A percentile compares a stretch with the other conserved stretches of the same genome.
phyloP scores from a whole-genome alignment of 176 grass and related monocot genomes.

The Aegilops sharonensis region DNA sequence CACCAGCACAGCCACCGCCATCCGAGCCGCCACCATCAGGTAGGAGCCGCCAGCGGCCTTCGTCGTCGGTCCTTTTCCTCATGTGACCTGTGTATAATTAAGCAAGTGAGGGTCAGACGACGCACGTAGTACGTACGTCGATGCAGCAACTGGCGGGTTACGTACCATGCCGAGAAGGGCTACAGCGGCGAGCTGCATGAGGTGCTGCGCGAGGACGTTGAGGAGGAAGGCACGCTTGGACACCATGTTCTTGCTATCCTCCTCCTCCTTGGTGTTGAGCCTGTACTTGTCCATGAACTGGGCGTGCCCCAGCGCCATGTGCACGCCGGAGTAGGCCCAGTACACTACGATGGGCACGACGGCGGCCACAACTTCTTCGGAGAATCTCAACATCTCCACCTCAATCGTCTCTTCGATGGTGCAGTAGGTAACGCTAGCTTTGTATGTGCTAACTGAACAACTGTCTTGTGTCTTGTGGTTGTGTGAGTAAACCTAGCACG shows the following conservation, averaged over 20 bases:
- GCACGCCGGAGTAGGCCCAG: constrained; percentile 46
- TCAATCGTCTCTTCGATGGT: no score
- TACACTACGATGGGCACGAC: constrained; percentile 43
- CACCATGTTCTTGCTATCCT: constrained; percentile 29
- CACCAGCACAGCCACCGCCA: constrained; percentile 17
- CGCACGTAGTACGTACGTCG: no score
- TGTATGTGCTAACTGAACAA: no score
- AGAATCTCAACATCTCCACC: neutral
- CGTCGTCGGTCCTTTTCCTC: neutral
- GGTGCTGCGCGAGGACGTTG: constrained; percentile 45
- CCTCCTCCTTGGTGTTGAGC: constrained; percentile 38
- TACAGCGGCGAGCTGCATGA: constrained; percentile 25
- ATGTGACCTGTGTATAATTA: neutral
- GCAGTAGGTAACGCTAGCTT: no score
- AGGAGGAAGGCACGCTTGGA: constrained; percentile 33
- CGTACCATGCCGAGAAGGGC: constrained; percentile 4
- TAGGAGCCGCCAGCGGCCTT: neutral
- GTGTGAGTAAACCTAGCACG: no score
- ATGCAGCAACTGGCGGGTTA: no score
- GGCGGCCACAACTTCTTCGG: constrained; percentile 27
- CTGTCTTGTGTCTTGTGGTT: no score
- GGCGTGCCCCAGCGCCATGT: constrained; percentile 14
- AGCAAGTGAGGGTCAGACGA: no score
- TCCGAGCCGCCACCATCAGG: neutral
- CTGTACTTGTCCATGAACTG: constrained; percentile 22